Evolutionary conservation across 768 basidiomycete species (phyloP).

Genomic region (Rickenella mellea): DNA sequence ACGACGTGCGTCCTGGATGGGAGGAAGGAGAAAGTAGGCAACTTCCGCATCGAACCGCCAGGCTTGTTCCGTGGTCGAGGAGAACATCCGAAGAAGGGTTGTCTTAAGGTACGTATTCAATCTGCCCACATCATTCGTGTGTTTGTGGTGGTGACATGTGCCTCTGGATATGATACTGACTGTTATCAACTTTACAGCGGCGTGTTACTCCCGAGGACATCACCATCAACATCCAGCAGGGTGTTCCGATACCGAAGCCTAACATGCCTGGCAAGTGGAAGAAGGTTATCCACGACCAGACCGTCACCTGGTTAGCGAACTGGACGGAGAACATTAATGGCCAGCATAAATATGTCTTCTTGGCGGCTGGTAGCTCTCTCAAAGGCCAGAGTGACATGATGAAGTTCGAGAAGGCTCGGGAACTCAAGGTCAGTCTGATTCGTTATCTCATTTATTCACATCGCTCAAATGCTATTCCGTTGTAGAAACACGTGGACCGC

Average conservation of each 20-base stretch:
- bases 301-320: slow-evolving; percentile 96
- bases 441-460: not conserved
- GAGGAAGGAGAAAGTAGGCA: slow-evolving; percentile 95
- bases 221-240: slow-evolving; percentile 85
- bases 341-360: slow-evolving; percentile 94
- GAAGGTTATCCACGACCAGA: slow-evolving; percentile 80
- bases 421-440: slow-evolving; percentile 66
- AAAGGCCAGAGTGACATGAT: slow-evolving; percentile 97
- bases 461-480: slow-evolving; percentile 1
- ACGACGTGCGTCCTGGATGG: slow-evolving; percentile 85
- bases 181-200: slow-evolving; percentile 31
- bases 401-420: slow-evolving; percentile 97
- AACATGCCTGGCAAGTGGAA: slow-evolving; percentile 94
- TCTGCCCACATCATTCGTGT: slow-evolving; percentile 5
- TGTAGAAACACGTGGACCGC: slow-evolving; percentile 78
- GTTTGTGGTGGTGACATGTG: slow-evolving; percentile 2
- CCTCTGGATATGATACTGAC: not conserved
- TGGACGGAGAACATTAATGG: slow-evolving; percentile 99
- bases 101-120: slow-evolving; percentile 59
- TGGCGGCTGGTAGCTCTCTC: slow-evolving; percentile 93
- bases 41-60: slow-evolving; percentile 97
- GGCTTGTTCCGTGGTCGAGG: slow-evolving; percentile 97
- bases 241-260: slow-evolving; percentile 67
- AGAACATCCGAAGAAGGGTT: slow-evolving; percentile 96
- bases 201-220: slow-evolving; percentile 94